These are phyloP conservation scores for Botrytis aclada DNA, from an alignment of 2,329 filamentous ascomycete species.

Conservation along the genomic window DNA sequence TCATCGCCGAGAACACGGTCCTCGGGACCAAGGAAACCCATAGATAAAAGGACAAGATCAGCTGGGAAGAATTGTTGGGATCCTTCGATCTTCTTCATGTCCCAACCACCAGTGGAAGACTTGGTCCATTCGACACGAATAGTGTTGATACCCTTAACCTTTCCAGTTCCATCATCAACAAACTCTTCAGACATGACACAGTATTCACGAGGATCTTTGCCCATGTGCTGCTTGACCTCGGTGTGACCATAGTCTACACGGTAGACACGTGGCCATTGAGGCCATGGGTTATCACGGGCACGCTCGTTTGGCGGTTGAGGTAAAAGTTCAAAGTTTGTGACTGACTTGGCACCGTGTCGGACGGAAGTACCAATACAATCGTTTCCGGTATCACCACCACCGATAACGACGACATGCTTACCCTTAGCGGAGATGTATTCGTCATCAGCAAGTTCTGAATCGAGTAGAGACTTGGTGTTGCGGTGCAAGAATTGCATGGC, in stretches of 20 bases:
- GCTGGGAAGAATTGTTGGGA: constrained; percentile 96
- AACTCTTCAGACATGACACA: constrained; percentile 99
- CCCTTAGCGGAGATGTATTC: constrained; percentile 91
- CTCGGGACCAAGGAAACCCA: constrained; percentile 96
- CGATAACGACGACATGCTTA: constrained; percentile 95
- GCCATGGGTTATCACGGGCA: constrained; percentile 94
- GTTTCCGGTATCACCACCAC: constrained; percentile 95
- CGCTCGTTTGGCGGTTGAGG: constrained; percentile 90
- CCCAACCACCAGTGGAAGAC: constrained; percentile 84
- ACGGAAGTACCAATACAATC: constrained; percentile 97
- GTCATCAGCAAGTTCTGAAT: constrained; percentile 80
- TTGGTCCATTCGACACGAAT: constrained; percentile 96
- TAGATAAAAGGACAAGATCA: constrained; percentile 88
- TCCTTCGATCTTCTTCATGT: constrained; percentile 96
- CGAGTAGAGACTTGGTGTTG: constrained; percentile 96
- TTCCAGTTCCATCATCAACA: constrained; percentile 80
- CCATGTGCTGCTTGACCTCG: constrained; percentile 93
- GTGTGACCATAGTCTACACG: constrained; percentile 97
- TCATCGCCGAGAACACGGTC: constrained; percentile 81
- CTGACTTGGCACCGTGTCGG: constrained; percentile 90
- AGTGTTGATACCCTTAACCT: constrained; percentile 94
- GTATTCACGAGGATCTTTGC: constrained; percentile 93
- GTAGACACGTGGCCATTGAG: constrained; percentile 97
- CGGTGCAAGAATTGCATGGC: constrained; percentile 97
- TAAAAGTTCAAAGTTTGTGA: constrained; percentile 94